Base-by-base conservation (phyloP, 495 filamentous ascomycete genomes). In the Astrocystis sublimbata region DNA sequence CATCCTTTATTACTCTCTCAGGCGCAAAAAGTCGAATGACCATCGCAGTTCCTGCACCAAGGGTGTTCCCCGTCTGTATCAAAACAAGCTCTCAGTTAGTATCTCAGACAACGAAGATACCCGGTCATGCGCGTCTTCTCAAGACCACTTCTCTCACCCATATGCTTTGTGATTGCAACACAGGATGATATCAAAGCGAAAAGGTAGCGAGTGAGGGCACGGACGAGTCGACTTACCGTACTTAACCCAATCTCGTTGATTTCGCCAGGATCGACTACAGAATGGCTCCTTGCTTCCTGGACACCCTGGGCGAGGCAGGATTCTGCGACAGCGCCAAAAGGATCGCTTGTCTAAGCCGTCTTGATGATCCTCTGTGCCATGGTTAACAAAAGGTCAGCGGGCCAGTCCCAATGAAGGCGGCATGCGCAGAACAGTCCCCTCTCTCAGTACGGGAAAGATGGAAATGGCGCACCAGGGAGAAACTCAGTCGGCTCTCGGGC, bases 151-250 rank as follows among this genome's bases (percentile, higher is more conserved):
- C 21, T 4, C 35, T 6, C 24, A 4, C 2, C 7, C 6, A 10
- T 41, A 10, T 10, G 23, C n/a, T 8, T 15, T 12, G 19, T 15
- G 31, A 26, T 5, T 17, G 5, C 13, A 23, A 12, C 38, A 43
- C n/a, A 23, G 30, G 21, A 17, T 38, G 8, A 19, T 24, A 17
- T 12, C 21, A 28, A n/a, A 13, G 17, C 23, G 3, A 52, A 10
- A 47, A 23, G 15, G 4, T 13, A 23, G 31, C 15, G 15, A n/a
- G 28, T 50, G 31, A 35, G 49, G 9, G 23, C 4, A 1, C 0
- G 6, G n/a, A 42, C 21, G 8, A 43, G 24, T 26, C 6, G 21
- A 45, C 58, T 52, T 3, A 61, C 58, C 58, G 19, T 61, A 61
- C 9, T 9, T 36, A 5, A 36, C 38, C 9, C 24, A 30, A n/a